Base-by-base conservation (phyloP, 805 yeast genomes). In the Candida ipomoeae region DNA sequence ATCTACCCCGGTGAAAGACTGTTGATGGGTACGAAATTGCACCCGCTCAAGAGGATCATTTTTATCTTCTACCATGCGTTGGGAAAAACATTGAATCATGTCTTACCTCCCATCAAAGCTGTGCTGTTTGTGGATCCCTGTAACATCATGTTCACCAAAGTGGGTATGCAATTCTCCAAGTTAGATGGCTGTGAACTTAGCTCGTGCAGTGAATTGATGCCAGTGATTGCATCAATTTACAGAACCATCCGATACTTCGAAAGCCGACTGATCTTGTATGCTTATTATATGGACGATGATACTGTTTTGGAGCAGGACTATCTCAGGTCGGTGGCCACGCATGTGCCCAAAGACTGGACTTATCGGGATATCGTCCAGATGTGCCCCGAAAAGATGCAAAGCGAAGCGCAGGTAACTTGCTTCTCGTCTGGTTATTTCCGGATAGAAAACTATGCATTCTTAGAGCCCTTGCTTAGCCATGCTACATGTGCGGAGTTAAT, bases 221-320 rank as follows among this genome's bases (percentile, higher is more conserved):
- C 56, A 4, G 39, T 69, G 13, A 56, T 65, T 6, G 58, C 59
- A 17, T 65, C 65, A 37, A 51, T 73, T 23, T 51, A 69, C 26
- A 57, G 74, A 36, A 59, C 67, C 11, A 59, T 70, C 8, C 62
- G 62, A 7, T 73, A 67, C 50, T 70, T 69, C 51, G 71, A 71
- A 49, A 51, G 55, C 45, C 60, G 77, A 14, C 55, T 63, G 50
- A 46, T 59, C 14, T 55, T 70, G 8, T 64, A 66, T 43, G 59
- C 62, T 3, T 66, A 62, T 49, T 60, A 57, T 41, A 52, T 64
- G 42, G 54, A 63, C 7, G 52, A 53, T 1, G 46, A 44, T 7
- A 56, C 66, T 5, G 67, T 63, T 1, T 56, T 69, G 40, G 59
- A 62, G n/a, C 41, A 46, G 10, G 58, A 59, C n/a, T 62, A 55